Base-by-base conservation (phyloP, 768 basidiomycete species). In the Tephrocybe sp. region DNA sequence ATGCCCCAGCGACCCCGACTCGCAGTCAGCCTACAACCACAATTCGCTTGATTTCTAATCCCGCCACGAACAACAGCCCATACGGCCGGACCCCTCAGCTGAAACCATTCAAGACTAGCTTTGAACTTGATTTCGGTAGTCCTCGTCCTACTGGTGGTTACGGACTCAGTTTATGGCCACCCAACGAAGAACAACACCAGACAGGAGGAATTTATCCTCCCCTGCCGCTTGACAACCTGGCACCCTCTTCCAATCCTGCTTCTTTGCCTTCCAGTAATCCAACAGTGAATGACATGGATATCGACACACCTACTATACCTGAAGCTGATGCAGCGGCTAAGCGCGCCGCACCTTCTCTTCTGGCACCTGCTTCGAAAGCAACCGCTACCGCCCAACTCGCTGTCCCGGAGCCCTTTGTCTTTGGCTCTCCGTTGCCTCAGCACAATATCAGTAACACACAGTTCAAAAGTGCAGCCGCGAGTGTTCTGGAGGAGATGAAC, bases 401-500 rank as follows among this genome's bases (percentile, higher is more conserved):
- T 9, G 56, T 37, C 1, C 44, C 57, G 9, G 64, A 77, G 19
- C 81, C 84, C 0, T 92, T 92, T 69, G 62, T 89, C 18, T 92
- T 92, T 58, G 89, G 89, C 21, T 91, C 89, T 0, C 85, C 88
- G 0, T 74, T 80, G 3, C 82, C 86, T 6, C 78, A 79, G 51
- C 74, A 87, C 58, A 75, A 70, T 38, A 75, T 79, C 36, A 82
- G 84, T 26, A 83, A 87, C 55, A 66, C 69, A n/a, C 78, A 85
- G 43, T 92, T 92, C 68, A 76, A 74, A 44, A 64, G 71, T 1
- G 84, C 85, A 0, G 85, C 88, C 0, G 74, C 80, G n/a, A 77
- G 78, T 18, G 83, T 93, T 24, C 70, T 92, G 25, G 86, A 84
- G 42, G 91, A 93, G 66, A 89, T 93, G 86, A 91, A 92, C 62